Percentiles rank a stretch among this genome's conserved stretches.
phyloP scores from a whole-genome alignment of 371 early-diverging fungal species.

The Mucor saturninus region DNA sequence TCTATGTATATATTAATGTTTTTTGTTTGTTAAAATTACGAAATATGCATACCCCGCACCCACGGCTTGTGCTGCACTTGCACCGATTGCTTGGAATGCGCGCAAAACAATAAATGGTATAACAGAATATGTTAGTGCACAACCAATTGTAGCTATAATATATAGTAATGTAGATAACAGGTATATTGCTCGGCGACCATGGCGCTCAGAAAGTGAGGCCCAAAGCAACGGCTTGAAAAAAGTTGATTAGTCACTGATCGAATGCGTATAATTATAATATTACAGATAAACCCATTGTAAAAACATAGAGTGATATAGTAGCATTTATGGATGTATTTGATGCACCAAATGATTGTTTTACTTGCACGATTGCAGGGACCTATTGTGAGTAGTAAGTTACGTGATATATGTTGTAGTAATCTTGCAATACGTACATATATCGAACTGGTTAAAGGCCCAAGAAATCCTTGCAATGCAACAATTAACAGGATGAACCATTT shows the following conservation, averaged over 20 bases:
- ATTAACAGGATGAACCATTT: slow-evolving; percentile 50
- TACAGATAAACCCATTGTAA: slow-evolving; percentile 50
- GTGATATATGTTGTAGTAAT: background rate
- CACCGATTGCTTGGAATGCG: slow-evolving; percentile 70
- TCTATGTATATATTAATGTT: slow-evolving; percentile 18
- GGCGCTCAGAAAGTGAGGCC: slow-evolving; percentile 71
- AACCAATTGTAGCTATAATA: slow-evolving; percentile 64
- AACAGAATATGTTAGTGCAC: slow-evolving; percentile 62
- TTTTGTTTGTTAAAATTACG: background rate
- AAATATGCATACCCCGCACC: slow-evolving; percentile 69
- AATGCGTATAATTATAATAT: background rate
- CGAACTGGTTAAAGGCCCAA: slow-evolving; percentile 54
- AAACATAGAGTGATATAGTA: slow-evolving; percentile 51
- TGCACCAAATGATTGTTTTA: slow-evolving; percentile 33
- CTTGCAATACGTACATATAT: slow-evolving; percentile 43
- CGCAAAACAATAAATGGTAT: slow-evolving; percentile 64
- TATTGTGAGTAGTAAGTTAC: background rate
- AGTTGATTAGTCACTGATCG: background rate
- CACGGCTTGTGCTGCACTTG: slow-evolving; percentile 73
- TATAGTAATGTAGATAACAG: slow-evolving; percentile 62
- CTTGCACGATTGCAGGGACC: slow-evolving; percentile 54
- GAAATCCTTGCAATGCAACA: slow-evolving; percentile 51
- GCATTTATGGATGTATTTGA: slow-evolving; percentile 44
- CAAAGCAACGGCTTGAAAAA: slow-evolving; percentile 63
- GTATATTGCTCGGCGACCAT: slow-evolving; percentile 70